phyloP scores from a whole-genome alignment of 176 grass and related monocot species.

The Themeda triandra region DNA sequence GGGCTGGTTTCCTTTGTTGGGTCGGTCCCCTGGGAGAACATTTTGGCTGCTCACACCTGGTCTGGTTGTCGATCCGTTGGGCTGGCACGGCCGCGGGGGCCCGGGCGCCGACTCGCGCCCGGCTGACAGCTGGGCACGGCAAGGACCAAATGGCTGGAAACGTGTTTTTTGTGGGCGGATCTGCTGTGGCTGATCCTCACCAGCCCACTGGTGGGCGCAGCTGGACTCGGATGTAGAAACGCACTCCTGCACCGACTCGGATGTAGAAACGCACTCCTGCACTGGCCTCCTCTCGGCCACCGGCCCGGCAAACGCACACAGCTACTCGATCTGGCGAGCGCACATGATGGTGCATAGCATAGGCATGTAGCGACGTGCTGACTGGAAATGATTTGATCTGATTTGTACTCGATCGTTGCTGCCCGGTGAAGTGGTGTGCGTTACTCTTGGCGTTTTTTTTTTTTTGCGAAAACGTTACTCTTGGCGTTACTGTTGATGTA shows the following conservation, averaged over 20 bases:
- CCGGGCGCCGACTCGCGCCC: neutral
- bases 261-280: conserved; percentile 24
- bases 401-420: no score
- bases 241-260: no score
- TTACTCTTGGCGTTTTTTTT: no score
- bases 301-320: no score
- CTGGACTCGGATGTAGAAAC: conserved; percentile 27
- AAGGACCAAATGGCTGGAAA: neutral
- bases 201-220: conserved; percentile 27
- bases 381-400: no score
- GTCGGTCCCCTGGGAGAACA: neutral
- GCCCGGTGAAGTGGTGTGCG: no score
- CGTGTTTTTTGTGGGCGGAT: conserved; percentile 40
- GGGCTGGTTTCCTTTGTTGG: neutral
- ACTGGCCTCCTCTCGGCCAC: no score
- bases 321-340: no score
- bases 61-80: neutral
- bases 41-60: neutral
- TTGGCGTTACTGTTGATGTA: no score
- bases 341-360: no score
- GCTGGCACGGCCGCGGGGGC: neutral
- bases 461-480: no score
- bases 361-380: no score
- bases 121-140: conserved; percentile 26
- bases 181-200: conserved; percentile 4